Evolutionary conservation across 306 rosid genomes (phyloP), one percentile per base, ranked within the genome.

Genomic region (Castanopsis chinensis): DNA sequence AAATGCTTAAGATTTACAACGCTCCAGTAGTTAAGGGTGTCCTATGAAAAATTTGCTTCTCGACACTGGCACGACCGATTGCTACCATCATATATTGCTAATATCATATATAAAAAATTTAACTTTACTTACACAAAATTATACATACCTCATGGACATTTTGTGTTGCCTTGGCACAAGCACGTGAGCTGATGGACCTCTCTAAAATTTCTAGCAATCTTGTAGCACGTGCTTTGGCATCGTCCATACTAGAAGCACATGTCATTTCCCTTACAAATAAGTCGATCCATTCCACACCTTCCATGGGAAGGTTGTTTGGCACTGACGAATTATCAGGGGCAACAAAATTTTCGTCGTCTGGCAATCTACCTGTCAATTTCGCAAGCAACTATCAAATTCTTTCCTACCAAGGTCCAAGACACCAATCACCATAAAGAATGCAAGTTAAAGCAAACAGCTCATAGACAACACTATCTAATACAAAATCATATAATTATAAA

Each of bases 281-380:
- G 60, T 92, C 94, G 51, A 93, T 90, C 99, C 99, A 92, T 83
- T 91, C 97, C 2, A 91, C 88, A 77, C 99, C 97, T 80, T 92
- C 91, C 18, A 59, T 85, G 80, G 92, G 92, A 73, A 91, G 91
- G 76, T 86, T 87, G 71, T 78, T 84, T 45, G 84, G 59, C 78
- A 84, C 81, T 18, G 92, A 76, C 33, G 25, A 83, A 49, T 70
- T 75, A 77, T 84, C 91, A 53, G 87, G 83, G 79, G 83, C 86
- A 81, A 89, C 77, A 53, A 69, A 89, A 79, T 77, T 70, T 64
- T 80, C 94, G 74, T 83, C 78, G 72, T 68, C 74, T 41, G 41
- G 79, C 51, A 84, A 52, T 13, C 69, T 54, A 80, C 83, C 99
- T 92, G 85, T 43, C 20, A 79, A 56, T 30, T 83, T 65, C 69